Percentiles rank a stretch among this genome's conserved stretches.
These are phyloP conservation scores for Hanseniaspora valbyensis DNA, from an alignment of 805 yeast genomes.

Conservation along the genomic window DNA sequence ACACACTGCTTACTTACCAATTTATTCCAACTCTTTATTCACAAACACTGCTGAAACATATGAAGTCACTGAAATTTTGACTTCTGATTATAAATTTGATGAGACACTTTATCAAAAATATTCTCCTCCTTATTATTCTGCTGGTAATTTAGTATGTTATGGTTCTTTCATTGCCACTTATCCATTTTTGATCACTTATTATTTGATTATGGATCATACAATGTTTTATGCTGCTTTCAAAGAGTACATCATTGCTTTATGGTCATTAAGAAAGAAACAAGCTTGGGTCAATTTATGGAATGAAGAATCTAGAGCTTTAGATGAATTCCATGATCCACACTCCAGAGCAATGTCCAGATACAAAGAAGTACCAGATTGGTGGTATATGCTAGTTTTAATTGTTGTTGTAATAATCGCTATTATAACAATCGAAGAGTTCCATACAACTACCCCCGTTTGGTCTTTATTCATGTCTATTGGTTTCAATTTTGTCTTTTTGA, in stretches of 20 bases:
- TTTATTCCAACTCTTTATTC: conserved; percentile 39
- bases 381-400: conserved; percentile 31
- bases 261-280: conserved; percentile 17
- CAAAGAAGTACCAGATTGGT: conserved; percentile 64
- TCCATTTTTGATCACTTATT: conserved; percentile 45
- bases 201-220: conserved; percentile 37
- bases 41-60: conserved; percentile 39
- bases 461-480: conserved; percentile 45
- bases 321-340: conserved; percentile 40
- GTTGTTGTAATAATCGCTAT: conserved; percentile 34
- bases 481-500: conserved; percentile 42
- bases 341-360: conserved; percentile 46
- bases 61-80: conserved; percentile 38
- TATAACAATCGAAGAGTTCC: conserved; percentile 33
- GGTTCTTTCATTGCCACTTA: conserved; percentile 48
- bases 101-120: conserved; percentile 38
- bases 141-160: conserved; percentile 48
- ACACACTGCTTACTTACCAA: conserved; percentile 52
- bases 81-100: conserved; percentile 35
- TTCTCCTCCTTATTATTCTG: conserved; percentile 56
- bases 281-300: conserved; percentile 26
- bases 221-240: conserved; percentile 32
- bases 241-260: conserved; percentile 21
- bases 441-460: conserved; percentile 54
- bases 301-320: conserved; percentile 24